Evolutionary conservation across 2,329 filamentous ascomycete species (phyloP).

Genomic region (Tolypocladium album): DNA sequence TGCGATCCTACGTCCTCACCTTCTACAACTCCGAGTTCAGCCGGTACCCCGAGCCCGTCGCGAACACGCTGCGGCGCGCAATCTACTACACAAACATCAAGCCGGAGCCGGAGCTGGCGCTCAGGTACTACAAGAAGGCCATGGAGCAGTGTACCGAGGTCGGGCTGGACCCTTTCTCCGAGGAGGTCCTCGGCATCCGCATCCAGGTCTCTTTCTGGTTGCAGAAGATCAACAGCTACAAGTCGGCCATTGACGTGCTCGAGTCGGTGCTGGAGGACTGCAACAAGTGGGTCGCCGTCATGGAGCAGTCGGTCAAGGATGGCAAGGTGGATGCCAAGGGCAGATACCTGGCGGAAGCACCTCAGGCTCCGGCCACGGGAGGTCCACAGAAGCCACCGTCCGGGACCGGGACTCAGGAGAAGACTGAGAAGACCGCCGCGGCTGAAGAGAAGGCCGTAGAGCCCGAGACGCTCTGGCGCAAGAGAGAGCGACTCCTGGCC

Average conservation of each 20-base stretch:
- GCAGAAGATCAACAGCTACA: conserved; percentile 62
- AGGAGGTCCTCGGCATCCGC: conserved; percentile 84
- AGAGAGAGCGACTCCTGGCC: conserved; percentile 56
- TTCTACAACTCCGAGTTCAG: conserved; percentile 47
- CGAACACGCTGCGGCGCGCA: conserved; percentile 69
- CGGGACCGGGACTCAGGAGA: neutral
- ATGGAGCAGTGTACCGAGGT: conserved; percentile 61
- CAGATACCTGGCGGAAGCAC: conserved; percentile 13
- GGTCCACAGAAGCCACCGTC: neutral
- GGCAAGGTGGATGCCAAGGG: conserved; percentile 33
- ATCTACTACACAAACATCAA: conserved; percentile 77
- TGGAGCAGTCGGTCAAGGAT: conserved; percentile 39
- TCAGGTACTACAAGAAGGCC: conserved; percentile 76
- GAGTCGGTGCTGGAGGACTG: conserved; percentile 67
- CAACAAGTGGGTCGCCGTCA: conserved; percentile 44
- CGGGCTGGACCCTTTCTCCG: conserved; percentile 77
- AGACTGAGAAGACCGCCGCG: neutral
- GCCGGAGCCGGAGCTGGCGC: conserved; percentile 63
- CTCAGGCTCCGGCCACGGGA: neutral
- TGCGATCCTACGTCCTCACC: conserved; percentile 38
- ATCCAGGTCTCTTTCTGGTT: conserved; percentile 72
- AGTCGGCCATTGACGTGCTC: conserved; percentile 63
- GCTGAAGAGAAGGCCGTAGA: neutral
- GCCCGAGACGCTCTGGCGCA: conserved; percentile 41
- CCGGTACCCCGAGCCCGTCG: conserved; percentile 56